A percentile compares a stretch with the other conserved stretches of the same genome.
Conservation (phyloP, 257 asterid genomes). For the Ligustrum vulgare region DNA sequence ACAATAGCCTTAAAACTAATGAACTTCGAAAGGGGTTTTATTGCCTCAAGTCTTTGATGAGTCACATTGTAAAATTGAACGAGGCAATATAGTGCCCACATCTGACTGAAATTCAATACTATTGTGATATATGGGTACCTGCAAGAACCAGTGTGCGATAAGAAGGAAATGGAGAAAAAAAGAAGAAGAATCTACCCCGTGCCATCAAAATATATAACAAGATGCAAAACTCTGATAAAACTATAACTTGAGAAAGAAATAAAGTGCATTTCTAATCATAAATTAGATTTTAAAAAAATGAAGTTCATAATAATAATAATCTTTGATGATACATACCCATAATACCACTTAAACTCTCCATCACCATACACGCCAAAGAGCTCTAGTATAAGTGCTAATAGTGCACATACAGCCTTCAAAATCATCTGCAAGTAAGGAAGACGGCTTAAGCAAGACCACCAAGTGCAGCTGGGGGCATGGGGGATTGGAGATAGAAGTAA, state of each 20-base stretch:
- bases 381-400: slow-evolving; percentile 77
- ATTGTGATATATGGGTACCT: slow-evolving; percentile 87
- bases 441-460: slow-evolving; percentile 12
- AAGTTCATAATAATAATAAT: too few species aligned
- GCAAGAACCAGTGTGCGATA: slow-evolving; percentile 23
- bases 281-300: background rate
- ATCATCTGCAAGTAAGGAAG: slow-evolving; percentile 65
- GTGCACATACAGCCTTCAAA: slow-evolving; percentile 80
- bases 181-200: background rate
- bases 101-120: slow-evolving; percentile 86
- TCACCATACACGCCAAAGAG: slow-evolving; percentile 87
- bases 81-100: slow-evolving; percentile 95
- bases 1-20: slow-evolving; percentile 97
- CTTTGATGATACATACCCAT: slow-evolving; percentile 54
- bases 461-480: background rate
- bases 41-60: slow-evolving; percentile 61
- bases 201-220: background rate
- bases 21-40: slow-evolving; percentile 94
- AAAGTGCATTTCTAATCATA: background rate
- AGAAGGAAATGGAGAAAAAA: background rate
- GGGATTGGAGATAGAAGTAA: background rate
- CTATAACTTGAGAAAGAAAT: background rate
- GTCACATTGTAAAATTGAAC: slow-evolving; percentile 87
- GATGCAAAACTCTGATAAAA: background rate
- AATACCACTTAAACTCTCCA: slow-evolving; percentile 88